Evolutionary conservation across 192 early-diverging fungal species (phyloP).

Genomic region (Coemansia sp.): DNA sequence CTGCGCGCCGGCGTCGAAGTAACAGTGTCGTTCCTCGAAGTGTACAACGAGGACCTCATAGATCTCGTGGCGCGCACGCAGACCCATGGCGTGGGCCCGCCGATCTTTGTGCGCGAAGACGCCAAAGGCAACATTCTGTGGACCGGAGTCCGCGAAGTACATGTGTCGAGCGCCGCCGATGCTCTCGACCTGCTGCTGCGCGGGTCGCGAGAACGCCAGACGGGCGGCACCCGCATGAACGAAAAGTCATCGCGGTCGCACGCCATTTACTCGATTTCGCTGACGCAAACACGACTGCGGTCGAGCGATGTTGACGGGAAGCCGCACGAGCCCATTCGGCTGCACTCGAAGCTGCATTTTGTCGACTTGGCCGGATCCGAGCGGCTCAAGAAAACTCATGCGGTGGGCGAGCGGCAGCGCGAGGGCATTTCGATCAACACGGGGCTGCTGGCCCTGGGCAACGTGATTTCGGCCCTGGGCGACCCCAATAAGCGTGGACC

Average conservation of each 20-base stretch:
- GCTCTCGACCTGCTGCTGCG: conserved; percentile 66
- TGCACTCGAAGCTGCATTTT: conserved; percentile 94
- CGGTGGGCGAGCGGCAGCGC: conserved; percentile 87
- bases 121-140: conserved; percentile 82
- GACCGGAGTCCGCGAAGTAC: conserved; percentile 79
- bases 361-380: conserved; percentile 99
- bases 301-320: not conserved
- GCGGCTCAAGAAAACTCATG: conserved; percentile 88
- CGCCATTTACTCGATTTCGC: conserved; percentile 92
- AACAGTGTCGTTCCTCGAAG: conserved; percentile 89
- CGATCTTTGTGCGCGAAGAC: conserved; percentile 80
- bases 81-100: conserved; percentile 58
- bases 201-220: conserved; percentile 79
- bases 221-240: conserved; percentile 98
- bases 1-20: conserved; percentile 21
- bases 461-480: conserved; percentile 96
- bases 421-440: conserved; percentile 98
- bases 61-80: conserved; percentile 76
- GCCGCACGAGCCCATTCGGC: conserved; percentile 57
- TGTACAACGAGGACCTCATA: conserved; percentile 96
- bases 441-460: conserved; percentile 92
- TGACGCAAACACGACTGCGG: conserved; percentile 69
- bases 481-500: conserved; percentile 60
- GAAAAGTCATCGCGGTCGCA: conserved; percentile 91
- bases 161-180: conserved; percentile 68